Evolutionary conservation across 192 early-diverging fungal genomes (phyloP).

Genomic region (Dissophora ornata): DNA sequence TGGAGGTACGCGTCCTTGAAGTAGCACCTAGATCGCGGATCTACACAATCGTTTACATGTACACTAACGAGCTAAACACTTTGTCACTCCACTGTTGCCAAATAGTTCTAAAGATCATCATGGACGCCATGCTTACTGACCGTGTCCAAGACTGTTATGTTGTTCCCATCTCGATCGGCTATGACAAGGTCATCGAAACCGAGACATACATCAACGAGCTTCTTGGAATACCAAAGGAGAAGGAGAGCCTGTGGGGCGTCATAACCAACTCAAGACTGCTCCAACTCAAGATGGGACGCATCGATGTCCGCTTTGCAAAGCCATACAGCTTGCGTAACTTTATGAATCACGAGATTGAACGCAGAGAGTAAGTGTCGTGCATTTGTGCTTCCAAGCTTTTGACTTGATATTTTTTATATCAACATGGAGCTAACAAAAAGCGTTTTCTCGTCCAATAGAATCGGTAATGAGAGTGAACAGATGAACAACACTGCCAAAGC

Average conservation of each 20-base stretch:
- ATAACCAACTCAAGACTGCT: slow-evolving; percentile 66
- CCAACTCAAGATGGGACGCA: slow-evolving; percentile 82
- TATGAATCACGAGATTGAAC: slow-evolving; percentile 68
- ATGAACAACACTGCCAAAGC: slow-evolving; percentile 56
- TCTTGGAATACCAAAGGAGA: slow-evolving; percentile 82
- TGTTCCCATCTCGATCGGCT: slow-evolving; percentile 85
- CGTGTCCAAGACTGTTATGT: slow-evolving; percentile 75
- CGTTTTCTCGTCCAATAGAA: too few relatives aligned
- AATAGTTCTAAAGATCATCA: slow-evolving; percentile 80
- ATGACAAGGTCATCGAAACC: slow-evolving; percentile 88
- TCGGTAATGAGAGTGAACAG: slow-evolving; percentile 47
- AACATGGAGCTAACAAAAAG: too few relatives aligned
- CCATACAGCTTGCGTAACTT: slow-evolving; percentile 78
- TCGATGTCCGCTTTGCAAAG: slow-evolving; percentile 84
- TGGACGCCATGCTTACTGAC: slow-evolving; percentile 74
- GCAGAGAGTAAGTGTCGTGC: slow-evolving; percentile 62
- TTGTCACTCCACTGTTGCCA: too few relatives aligned
- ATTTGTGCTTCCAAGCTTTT: too few relatives aligned
- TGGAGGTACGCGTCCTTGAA: slow-evolving; percentile 55
- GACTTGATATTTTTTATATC: too few relatives aligned
- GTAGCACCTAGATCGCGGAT: background rate
- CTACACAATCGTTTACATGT: background rate
- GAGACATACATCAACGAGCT: slow-evolving; percentile 82
- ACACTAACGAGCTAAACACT: too few relatives aligned
- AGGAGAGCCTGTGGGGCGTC: slow-evolving; percentile 78